Percentiles rank a stretch among this genome's conserved stretches.
Conservation (phyloP, 805 yeast species). For the Metschnikowia cerradonensis region DNA sequence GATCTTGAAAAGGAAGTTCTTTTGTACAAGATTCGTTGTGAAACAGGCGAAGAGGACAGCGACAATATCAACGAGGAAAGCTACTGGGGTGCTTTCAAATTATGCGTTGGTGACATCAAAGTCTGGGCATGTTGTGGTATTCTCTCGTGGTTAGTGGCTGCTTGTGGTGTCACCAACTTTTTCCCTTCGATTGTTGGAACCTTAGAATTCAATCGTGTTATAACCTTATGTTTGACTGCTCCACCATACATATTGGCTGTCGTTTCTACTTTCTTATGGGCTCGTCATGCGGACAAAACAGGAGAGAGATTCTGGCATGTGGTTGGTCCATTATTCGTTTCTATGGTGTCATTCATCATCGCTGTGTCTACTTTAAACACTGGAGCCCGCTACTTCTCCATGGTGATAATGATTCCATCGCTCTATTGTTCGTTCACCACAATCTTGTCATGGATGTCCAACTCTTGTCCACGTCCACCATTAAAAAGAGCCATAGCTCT, state of each 20-base stretch:
- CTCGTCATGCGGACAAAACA: constrained; percentile 52
- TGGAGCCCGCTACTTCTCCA: constrained; percentile 56
- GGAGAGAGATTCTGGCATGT: constrained; percentile 55
- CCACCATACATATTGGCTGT: constrained; percentile 57
- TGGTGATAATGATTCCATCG: constrained; percentile 57
- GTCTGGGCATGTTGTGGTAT: constrained; percentile 47
- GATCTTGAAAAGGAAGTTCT: constrained; percentile 44
- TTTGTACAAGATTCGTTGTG: constrained; percentile 38
- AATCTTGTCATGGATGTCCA: constrained; percentile 53
- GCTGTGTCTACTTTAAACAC: constrained; percentile 48
- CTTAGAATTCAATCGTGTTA: constrained; percentile 45
- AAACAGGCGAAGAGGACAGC: constrained; percentile 39
- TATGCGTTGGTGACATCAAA: constrained; percentile 39
- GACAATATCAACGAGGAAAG: constrained; percentile 34
- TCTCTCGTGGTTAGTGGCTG: constrained; percentile 48
- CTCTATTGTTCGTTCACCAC: constrained; percentile 52
- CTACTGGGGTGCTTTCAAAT: constrained; percentile 31
- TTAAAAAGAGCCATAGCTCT: constrained; percentile 55
- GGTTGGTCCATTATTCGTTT: constrained; percentile 36
- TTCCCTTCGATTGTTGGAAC: constrained; percentile 60
- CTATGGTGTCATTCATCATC: constrained; percentile 46
- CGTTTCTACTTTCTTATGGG: constrained; percentile 47
- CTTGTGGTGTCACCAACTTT: constrained; percentile 58
- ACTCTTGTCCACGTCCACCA: constrained; percentile 55
- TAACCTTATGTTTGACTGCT: constrained; percentile 54